A percentile compares a stretch with the other conserved stretches of the same genome.
Conservation (phyloP, 257 asterid genomes). For the Solanum corneliomulleri region DNA sequence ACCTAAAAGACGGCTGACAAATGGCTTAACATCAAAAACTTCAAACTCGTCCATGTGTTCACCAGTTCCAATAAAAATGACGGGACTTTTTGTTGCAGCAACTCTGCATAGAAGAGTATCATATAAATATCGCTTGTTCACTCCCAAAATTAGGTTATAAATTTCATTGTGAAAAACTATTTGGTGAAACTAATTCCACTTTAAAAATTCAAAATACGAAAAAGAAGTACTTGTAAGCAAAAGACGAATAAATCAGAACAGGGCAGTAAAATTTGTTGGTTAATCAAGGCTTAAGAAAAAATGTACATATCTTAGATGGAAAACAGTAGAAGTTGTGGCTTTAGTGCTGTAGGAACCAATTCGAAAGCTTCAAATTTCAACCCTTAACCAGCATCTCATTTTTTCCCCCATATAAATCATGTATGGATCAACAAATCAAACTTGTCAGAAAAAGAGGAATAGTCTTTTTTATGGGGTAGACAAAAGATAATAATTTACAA, state of each 20-base stretch:
- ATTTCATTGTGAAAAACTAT: neutral
- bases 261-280: neutral
- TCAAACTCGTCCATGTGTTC: conserved; percentile 99
- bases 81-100: conserved; percentile 97
- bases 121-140: neutral
- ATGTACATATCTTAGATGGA: neutral
- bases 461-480: neutral
- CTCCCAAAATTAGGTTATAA: neutral
- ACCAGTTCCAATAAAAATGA: conserved; percentile 92
- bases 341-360: neutral
- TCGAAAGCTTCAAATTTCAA: neutral
- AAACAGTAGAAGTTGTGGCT: neutral
- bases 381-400: neutral
- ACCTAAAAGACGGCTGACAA: conserved; percentile 98
- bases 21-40: conserved; percentile 90
- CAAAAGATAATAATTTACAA: neutral
- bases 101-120: conserved; percentile 44
- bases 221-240: neutral
- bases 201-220: neutral
- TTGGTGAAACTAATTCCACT: neutral
- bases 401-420: neutral
- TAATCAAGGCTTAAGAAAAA: neutral
- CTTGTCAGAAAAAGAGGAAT: neutral
- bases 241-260: neutral
- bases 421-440: neutral